phyloP scores from a whole-genome alignment of 2,329 filamentous ascomycete genomes.

The Penicillium corylophilum region DNA sequence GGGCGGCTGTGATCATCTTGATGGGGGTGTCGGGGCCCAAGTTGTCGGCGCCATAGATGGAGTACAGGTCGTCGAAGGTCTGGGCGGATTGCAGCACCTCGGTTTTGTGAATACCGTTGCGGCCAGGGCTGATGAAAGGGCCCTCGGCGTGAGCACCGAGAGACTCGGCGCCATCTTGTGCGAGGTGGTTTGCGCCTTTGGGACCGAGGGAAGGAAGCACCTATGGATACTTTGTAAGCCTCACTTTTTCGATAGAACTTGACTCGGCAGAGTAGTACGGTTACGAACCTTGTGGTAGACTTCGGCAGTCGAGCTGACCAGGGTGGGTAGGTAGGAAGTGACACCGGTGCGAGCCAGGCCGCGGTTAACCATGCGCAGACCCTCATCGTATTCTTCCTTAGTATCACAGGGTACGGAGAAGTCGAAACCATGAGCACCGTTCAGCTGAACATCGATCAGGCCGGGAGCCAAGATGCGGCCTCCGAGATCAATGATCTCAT shows the following conservation, averaged over 20 bases:
- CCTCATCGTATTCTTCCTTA: slow-evolving; percentile 67
- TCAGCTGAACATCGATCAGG: slow-evolving; percentile 87
- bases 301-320: slow-evolving; percentile 71
- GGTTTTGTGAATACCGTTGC: slow-evolving; percentile 82
- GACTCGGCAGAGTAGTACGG: not conserved
- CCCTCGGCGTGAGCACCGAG: slow-evolving; percentile 90
- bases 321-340: slow-evolving; percentile 81
- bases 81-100: slow-evolving; percentile 67
- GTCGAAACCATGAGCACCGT: slow-evolving; percentile 90
- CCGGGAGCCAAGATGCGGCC: slow-evolving; percentile 83
- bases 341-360: slow-evolving; percentile 75
- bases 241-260: not conserved
- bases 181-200: slow-evolving; percentile 59
- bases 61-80: slow-evolving; percentile 58
- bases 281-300: slow-evolving; percentile 70
- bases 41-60: slow-evolving; percentile 65
- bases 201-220: slow-evolving; percentile 75
- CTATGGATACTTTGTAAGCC: slow-evolving; percentile 16
- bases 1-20: slow-evolving; percentile 82
- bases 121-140: slow-evolving; percentile 77
- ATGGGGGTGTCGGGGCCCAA: slow-evolving; percentile 52
- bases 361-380: slow-evolving; percentile 69
- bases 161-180: slow-evolving; percentile 74
- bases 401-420: slow-evolving; percentile 73
- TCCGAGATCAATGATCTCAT: slow-evolving; percentile 73